A percentile compares a stretch with the other conserved stretches of the same genome.
phyloP scores from a whole-genome alignment of 148 eudicot species.

The Polygonum aviculare region DNA sequence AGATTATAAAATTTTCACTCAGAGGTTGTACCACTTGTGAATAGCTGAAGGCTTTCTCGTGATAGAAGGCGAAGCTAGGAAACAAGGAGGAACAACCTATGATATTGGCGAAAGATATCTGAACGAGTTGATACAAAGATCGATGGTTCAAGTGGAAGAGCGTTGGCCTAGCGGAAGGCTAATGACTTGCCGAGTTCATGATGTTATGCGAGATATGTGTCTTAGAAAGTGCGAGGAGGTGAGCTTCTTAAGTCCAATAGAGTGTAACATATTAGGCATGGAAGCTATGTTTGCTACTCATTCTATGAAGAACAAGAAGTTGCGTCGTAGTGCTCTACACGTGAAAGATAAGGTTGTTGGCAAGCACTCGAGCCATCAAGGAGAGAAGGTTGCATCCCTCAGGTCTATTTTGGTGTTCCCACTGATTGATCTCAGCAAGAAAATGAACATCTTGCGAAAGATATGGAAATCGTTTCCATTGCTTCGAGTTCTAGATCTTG shows the following conservation, averaged over 20 bases:
- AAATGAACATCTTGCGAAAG: neutral
- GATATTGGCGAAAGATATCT: conserved; percentile 12
- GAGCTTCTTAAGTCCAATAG: neutral
- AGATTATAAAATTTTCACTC: neutral
- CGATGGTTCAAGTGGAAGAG: neutral
- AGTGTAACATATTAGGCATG: neutral
- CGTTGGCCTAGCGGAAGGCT: neutral
- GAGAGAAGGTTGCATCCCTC: neutral
- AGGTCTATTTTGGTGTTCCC: neutral
- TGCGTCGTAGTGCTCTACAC: neutral
- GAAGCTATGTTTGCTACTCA: neutral
- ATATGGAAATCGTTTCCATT: neutral
- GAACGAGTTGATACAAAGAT: neutral
- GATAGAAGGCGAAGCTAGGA: neutral
- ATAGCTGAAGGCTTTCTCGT: conserved; percentile 15
- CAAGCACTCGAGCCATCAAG: neutral
- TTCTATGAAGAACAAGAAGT: neutral
- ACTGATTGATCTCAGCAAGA: neutral
- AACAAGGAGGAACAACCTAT: neutral
- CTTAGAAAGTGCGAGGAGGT: no score
- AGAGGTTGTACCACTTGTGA: neutral
- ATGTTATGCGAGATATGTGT: no score
- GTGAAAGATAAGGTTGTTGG: neutral
- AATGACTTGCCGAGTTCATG: no score
- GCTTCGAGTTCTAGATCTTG: conserved; percentile 15